Evolutionary conservation across 768 basidiomycete species (phyloP), one percentile per base, ranked within the genome.

Genomic region (Pleurotus tuoliensis): DNA sequence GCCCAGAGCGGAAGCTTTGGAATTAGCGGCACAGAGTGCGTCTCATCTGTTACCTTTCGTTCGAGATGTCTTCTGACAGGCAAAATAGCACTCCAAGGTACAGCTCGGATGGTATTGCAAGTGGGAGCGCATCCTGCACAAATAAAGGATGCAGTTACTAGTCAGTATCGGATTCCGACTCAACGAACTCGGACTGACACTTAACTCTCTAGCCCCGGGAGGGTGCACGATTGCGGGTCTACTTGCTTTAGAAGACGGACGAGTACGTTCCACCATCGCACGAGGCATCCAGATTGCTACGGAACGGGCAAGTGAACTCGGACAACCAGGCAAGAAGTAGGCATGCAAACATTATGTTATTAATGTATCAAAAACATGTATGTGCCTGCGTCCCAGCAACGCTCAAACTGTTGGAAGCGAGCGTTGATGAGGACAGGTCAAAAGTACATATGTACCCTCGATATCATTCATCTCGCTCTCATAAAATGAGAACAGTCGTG

Each of bases 201-300:
- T 38, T 7, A 20, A 15, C 38, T 34, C 49, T 30, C 39, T 59
- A 98, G 96, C 97, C 39, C 97, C 97, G 0, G 97, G 96, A 56
- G 97, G 97, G 46, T 97, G 94, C 64, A 99, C 97, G 0, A 98
- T 99, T 61, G 97, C 97, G 2, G 97, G 97, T n/a, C 74, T 99
- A 24, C 75, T 99, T 16, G 88, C 92, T 0, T 80, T 99, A 68
- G 97, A 99, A 70, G 97, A 99, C 62, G 96, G 96, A 0, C 78
- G 83, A 62, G 88, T 99, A 13, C 82, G 97, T 18, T 94, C 92
- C 0, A 98, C 95, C 0, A 94, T 99, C 66, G 96, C 97, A 15
- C 80, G 97, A 49, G 88, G 90, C 5, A 97, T 99, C 53, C 95
- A 99, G 69, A 80, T 92, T 8, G 97, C 97, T 1, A 93, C 97